Conservation (phyloP, 306 rosid genomes). For the Chamaecrista fasciculata region DNA sequence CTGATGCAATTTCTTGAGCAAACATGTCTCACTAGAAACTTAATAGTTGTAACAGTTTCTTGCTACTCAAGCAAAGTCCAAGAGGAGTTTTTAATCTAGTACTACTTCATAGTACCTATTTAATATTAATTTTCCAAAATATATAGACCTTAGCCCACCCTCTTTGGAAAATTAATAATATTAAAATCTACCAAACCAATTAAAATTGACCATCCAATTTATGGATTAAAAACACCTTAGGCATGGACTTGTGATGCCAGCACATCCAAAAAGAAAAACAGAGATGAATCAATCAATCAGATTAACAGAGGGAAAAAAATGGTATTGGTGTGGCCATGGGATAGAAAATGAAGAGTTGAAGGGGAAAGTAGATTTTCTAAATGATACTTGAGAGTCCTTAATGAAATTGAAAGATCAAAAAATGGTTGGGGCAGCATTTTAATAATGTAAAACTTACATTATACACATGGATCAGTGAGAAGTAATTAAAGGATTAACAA, state of each 20-base stretch:
- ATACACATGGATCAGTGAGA: neutral
- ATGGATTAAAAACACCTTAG: neutral
- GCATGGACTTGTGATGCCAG: neutral
- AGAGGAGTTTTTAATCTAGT: slow-evolving; percentile 13
- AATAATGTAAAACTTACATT: neutral
- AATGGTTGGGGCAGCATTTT: slow-evolving; percentile 1
- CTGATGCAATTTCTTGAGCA: slow-evolving; percentile 14
- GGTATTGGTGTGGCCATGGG: too few relatives aligned
- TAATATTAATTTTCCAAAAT: neutral
- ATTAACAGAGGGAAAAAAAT: neutral
- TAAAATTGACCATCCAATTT: neutral
- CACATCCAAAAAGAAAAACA: neutral
- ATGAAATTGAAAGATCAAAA: slow-evolving; percentile 27
- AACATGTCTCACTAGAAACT: neutral
- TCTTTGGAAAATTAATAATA: neutral
- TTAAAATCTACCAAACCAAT: neutral
- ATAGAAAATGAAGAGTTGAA: neutral
- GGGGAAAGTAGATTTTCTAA: neutral
- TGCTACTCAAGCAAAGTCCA: slow-evolving; percentile 1
- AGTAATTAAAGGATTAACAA: slow-evolving; percentile 14
- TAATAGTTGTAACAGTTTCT: neutral
- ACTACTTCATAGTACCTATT: neutral
- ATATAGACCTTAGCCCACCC: neutral
- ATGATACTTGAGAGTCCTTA: neutral
- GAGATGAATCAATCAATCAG: neutral